A percentile compares a stretch with the other conserved stretches of the same genome.
phyloP scores from a whole-genome alignment of 192 early-diverging fungal genomes.

The Diversispora eburnea region DNA sequence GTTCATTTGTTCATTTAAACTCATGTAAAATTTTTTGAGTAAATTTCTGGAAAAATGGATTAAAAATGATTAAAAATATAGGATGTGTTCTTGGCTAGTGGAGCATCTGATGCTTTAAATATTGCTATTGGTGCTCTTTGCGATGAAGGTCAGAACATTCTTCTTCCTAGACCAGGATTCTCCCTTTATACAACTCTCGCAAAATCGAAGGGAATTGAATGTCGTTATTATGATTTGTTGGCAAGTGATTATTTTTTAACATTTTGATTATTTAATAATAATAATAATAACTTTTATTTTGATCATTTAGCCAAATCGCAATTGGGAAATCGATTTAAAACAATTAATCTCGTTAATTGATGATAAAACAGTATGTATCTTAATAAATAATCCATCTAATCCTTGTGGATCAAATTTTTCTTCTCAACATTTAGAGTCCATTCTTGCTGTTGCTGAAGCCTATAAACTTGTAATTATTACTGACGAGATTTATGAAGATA shows the following conservation, averaged over 20 bases:
- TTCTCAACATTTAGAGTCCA: slow-evolving; percentile 64
- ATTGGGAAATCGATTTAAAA: slow-evolving; percentile 82
- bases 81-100: slow-evolving; percentile 80
- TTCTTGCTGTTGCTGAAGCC: slow-evolving; percentile 67
- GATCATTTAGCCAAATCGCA: slow-evolving; percentile 56
- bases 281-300: not conserved
- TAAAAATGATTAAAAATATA: slow-evolving; percentile 14
- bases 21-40: not conserved
- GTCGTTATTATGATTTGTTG: slow-evolving; percentile 76
- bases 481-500: slow-evolving; percentile 90
- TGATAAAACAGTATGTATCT: slow-evolving; percentile 70
- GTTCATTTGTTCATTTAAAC: not conserved
- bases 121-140: slow-evolving; percentile 69
- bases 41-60: not conserved
- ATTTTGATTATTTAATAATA: not conserved
- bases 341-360: slow-evolving; percentile 81
- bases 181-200: slow-evolving; percentile 82
- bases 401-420: slow-evolving; percentile 88
- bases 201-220: slow-evolving; percentile 70
- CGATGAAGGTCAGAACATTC: slow-evolving; percentile 79
- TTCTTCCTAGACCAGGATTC: slow-evolving; percentile 82
- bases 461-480: slow-evolving; percentile 80
- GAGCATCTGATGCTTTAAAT: slow-evolving; percentile 75
- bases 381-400: slow-evolving; percentile 92
- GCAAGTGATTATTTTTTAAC: slow-evolving; percentile 32